phyloP scores from a whole-genome alignment of 495 filamentous ascomycete genomes.

The Tricharina praecox region DNA sequence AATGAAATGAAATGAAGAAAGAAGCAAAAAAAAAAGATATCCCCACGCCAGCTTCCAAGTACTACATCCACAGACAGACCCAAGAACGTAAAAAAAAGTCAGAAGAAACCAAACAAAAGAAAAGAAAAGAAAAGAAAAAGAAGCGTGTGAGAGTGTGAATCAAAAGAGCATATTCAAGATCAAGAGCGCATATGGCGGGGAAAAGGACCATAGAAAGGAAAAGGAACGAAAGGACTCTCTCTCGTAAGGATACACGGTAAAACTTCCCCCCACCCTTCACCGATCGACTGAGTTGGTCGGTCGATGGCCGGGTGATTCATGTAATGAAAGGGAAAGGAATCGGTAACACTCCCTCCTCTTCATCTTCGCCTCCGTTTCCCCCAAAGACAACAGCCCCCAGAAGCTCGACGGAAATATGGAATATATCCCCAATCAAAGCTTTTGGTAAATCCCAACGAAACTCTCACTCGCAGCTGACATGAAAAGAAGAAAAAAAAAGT shows the following conservation, averaged over 20 bases:
- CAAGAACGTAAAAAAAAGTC: constrained; percentile 11
- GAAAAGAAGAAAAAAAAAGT: constrained; percentile 23
- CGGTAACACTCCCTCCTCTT: not conserved
- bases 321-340: not conserved
- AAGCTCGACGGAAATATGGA: constrained; percentile 7
- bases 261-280: too few species aligned
- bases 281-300: too few species aligned
- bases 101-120: constrained; percentile 17
- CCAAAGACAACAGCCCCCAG: not conserved
- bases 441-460: constrained; percentile 10
- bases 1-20: constrained; percentile 2
- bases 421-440: constrained; percentile 15
- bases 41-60: not conserved
- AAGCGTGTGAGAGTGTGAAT: not conserved
- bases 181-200: constrained; percentile 5
- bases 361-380: not conserved
- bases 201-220: constrained; percentile 9
- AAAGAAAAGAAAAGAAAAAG: constrained; percentile 27
- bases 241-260: too few species aligned
- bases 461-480: constrained; percentile 27
- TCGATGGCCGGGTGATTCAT: not conserved
- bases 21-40: constrained; percentile 1
- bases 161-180: constrained; percentile 1
- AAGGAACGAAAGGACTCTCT: constrained; percentile 10
- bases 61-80: not conserved